Base-by-base conservation (phyloP, 164 flowering plant species). In the Sextonia rubra region DNA sequence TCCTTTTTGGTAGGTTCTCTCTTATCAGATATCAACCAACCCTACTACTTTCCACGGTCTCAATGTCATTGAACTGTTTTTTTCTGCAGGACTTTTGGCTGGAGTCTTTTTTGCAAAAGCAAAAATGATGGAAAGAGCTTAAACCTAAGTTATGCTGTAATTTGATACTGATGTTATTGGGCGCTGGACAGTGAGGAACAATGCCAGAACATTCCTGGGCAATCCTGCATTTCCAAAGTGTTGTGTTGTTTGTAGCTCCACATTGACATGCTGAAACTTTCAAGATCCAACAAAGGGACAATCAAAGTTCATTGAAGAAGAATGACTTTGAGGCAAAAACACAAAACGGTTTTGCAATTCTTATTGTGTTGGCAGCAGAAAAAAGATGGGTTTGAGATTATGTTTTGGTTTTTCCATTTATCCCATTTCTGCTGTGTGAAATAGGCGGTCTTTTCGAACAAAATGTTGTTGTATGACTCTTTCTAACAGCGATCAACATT, bases 31-130 rank as follows among this genome's bases (percentile, higher is more conserved):
- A 37, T 37, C 60, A 44, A 23, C n/a, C n/a, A 22, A 15, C 18
- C n/a, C 25, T 26, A 30, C 18, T 11, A 24, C 74, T 73, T 64
- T 14, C 44, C 15, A 27, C 15, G 66, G 64, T 58, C 4, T 1
- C 60, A 48, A 56, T 25, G 14, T 63, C 3, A 55, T 12, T 68
- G 25, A 68, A 14, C 22, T 47, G 24, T 14, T 14, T 3, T 52
- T 64, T 56, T 73, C n/a, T 81, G 67, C 72, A 94, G 98, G 97
- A 71, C 91, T 94, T 64, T 29, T 94, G 75, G 98, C 98, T 0
- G 98, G 98, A 30, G 97, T 92, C 25, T 83, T 94, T 64, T 94
- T 94, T 64, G 97, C 98, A 11, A 84, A 83, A 80, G 97, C 98
- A 47, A 94, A 94, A 80, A 83, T 92, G 84, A 80, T 80, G 70